Percentiles rank a stretch among this genome's conserved stretches.
phyloP scores from a whole-genome alignment of 2,329 filamentous ascomycete species.

The Aspergillus fumigatus region DNA sequence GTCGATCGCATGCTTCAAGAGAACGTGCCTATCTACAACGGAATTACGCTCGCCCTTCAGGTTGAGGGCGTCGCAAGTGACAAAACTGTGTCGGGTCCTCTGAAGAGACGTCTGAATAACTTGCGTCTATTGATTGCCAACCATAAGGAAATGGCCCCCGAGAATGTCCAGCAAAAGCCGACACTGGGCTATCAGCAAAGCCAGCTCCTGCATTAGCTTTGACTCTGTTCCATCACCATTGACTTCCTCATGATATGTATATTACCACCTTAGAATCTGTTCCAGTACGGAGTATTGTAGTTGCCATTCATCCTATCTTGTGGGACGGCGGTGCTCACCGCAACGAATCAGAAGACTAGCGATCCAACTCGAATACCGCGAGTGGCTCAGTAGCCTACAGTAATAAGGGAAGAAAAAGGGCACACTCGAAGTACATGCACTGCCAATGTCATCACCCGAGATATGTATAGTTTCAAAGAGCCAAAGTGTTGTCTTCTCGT shows the following conservation, averaged over 20 bases:
- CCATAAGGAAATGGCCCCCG: slow-evolving; percentile 14
- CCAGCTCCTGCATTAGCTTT: slow-evolving; percentile 12
- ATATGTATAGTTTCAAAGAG: slow-evolving; percentile 7
- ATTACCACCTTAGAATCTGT: slow-evolving; percentile 17
- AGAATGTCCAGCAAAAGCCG: slow-evolving; percentile 13
- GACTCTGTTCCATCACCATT: not conserved
- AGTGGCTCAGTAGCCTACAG: not conserved
- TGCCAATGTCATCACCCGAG: not conserved
- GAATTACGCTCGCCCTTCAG: slow-evolving; percentile 36
- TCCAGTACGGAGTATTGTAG: slow-evolving; percentile 20
- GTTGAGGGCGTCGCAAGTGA: slow-evolving; percentile 28
- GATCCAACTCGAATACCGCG: not conserved
- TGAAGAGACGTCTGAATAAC: slow-evolving; percentile 29
- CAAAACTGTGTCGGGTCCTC: slow-evolving; percentile 16
- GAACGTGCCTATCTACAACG: slow-evolving; percentile 37
- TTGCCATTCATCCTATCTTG: slow-evolving; percentile 14
- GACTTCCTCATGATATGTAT: slow-evolving; percentile 14
- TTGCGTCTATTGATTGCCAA: slow-evolving; percentile 51
- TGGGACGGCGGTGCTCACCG: not conserved
- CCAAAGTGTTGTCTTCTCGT: slow-evolving; percentile 68
- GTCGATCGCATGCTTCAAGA: slow-evolving; percentile 26
- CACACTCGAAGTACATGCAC: not conserved
- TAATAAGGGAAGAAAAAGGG: not conserved
- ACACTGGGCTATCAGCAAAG: slow-evolving; percentile 18
- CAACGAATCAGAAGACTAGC: not conserved